Conservation (phyloP, 805 yeast genomes). For the Saccharomycopsis schoenii region DNA sequence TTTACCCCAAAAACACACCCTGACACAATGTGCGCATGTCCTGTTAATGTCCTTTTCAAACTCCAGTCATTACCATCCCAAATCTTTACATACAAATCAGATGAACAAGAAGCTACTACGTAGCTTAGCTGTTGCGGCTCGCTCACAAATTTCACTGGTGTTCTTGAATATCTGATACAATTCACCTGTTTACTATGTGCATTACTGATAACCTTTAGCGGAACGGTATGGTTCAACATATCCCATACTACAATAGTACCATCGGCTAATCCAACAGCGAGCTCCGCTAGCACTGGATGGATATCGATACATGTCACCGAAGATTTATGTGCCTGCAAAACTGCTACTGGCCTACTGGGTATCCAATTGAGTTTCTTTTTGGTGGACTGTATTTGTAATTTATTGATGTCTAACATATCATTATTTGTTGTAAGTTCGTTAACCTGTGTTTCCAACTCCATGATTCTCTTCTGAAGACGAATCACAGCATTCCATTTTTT, state of each 20-base stretch:
- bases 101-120: slow-evolving; percentile 38
- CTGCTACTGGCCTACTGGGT: slow-evolving; percentile 39
- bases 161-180: slow-evolving; percentile 45
- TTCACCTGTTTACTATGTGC: slow-evolving; percentile 74
- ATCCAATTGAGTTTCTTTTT: slow-evolving; percentile 41
- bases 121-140: slow-evolving; percentile 19
- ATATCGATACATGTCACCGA: slow-evolving; percentile 54
- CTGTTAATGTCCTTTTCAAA: slow-evolving; percentile 54
- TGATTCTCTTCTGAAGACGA: slow-evolving; percentile 62
- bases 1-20: slow-evolving; percentile 41
- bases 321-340: slow-evolving; percentile 47
- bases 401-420: slow-evolving; percentile 31
- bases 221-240: slow-evolving; percentile 44
- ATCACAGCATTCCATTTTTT: slow-evolving; percentile 85
- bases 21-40: slow-evolving; percentile 85
- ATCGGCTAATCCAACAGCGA: slow-evolving; percentile 60
- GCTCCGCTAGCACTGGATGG: slow-evolving; percentile 64
- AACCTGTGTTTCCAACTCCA: slow-evolving; percentile 58
- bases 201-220: slow-evolving; percentile 44
- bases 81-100: slow-evolving; percentile 49
- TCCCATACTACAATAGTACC: slow-evolving; percentile 73
- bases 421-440: slow-evolving; percentile 30
- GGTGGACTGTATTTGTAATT: slow-evolving; percentile 12
- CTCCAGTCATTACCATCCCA: slow-evolving; percentile 55
- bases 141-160: slow-evolving; percentile 20